phyloP scores from a whole-genome alignment of 345 rosid species.

The Corymbia maculata region DNA sequence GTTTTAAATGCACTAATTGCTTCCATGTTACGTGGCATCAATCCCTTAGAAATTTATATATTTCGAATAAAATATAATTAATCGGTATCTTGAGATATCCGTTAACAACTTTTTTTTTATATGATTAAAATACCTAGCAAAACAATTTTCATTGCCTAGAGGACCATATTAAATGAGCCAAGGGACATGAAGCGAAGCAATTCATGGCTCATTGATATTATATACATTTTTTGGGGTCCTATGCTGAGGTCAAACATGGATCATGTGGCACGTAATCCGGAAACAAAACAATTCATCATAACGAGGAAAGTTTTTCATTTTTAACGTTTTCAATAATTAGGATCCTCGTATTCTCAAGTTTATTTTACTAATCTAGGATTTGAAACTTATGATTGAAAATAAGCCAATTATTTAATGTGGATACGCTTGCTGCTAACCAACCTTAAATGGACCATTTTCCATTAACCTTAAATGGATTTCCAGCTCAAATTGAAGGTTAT shows the following conservation, averaged over 20 bases:
- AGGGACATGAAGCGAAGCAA: background rate
- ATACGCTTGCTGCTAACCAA: background rate
- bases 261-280: background rate
- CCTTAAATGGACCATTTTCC: background rate
- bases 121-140: background rate
- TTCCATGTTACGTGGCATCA: background rate
- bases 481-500: background rate
- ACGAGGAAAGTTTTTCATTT: background rate
- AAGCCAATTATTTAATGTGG: background rate
- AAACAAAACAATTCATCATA: background rate
- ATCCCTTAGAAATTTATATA: too few relatives aligned
- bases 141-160: background rate
- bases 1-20: background rate
- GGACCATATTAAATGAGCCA: background rate
- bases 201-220: background rate
- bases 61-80: too few relatives aligned
- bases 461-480: background rate
- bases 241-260: background rate
- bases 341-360: background rate
- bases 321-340: background rate
- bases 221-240: background rate
- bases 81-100: background rate
- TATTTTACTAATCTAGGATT: background rate
- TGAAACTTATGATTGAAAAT: background rate
- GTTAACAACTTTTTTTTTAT: too few relatives aligned